Conservation (phyloP, 495 filamentous ascomycete genomes). For the Aspergillus hancockii region DNA sequence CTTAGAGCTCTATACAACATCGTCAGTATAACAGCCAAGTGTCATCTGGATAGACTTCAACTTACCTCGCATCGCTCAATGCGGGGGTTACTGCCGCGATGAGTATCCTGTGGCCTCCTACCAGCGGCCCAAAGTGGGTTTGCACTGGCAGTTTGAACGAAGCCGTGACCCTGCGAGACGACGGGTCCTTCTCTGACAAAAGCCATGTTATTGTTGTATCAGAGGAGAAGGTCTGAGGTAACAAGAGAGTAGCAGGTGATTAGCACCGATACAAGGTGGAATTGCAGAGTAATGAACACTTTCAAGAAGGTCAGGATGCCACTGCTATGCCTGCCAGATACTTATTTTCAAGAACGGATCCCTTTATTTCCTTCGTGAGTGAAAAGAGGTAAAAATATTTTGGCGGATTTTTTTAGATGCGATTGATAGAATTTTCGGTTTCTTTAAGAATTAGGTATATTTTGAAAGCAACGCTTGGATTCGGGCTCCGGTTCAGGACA, state of each 20-base stretch:
- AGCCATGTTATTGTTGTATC: constrained; percentile 4
- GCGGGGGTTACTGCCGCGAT: not conserved
- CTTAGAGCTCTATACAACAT: not conserved
- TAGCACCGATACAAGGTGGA: not conserved
- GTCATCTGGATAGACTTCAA: not conserved
- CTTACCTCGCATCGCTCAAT: not conserved
- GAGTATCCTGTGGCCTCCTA: not conserved
- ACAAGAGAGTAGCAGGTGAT: constrained; percentile 3
- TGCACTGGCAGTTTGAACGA: not conserved
- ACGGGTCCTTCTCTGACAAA: constrained; percentile 5
- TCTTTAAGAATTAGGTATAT: not conserved
- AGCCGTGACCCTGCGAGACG: not conserved
- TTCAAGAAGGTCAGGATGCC: not conserved
- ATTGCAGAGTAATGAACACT: constrained; percentile 2
- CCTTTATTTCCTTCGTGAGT: constrained; percentile 10
- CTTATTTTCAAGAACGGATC: constrained; percentile 4
- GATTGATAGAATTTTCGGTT: too few relatives aligned
- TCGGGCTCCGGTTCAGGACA: not conserved
- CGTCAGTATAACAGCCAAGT: not conserved
- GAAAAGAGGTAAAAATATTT: constrained; percentile 9
- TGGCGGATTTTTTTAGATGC: not conserved
- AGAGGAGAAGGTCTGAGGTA: not conserved
- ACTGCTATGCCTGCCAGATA: not conserved
- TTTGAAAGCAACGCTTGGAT: constrained; percentile 8
- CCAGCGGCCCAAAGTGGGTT: not conserved